A percentile compares a stretch with the other conserved stretches of the same genome.
These are phyloP conservation scores for Penicillium brasilianum DNA, from an alignment of 2,329 filamentous ascomycete genomes.

Conservation along the genomic window DNA sequence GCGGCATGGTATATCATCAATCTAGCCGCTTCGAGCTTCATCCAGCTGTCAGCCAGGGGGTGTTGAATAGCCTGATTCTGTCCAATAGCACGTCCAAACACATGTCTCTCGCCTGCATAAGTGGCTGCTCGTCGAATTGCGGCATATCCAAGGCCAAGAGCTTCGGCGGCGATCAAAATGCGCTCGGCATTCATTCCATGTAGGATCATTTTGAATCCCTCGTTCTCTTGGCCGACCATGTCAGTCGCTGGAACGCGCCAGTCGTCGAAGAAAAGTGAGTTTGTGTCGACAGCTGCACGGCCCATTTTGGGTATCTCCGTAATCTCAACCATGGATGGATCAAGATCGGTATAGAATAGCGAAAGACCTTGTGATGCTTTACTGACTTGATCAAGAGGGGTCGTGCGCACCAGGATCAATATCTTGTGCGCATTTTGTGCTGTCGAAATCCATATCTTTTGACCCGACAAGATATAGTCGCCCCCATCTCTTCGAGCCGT, in stretches of 20 bases:
- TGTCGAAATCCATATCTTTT: constrained; percentile 54
- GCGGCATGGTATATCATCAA: constrained; percentile 63
- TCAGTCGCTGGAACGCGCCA: constrained; percentile 49
- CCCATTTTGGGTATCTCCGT: constrained; percentile 56
- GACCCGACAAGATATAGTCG: constrained; percentile 45
- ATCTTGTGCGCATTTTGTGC: constrained; percentile 53
- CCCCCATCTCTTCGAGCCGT: constrained; percentile 43
- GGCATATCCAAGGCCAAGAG: constrained; percentile 53
- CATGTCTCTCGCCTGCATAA: constrained; percentile 56
- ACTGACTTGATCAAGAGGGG: constrained; percentile 47
- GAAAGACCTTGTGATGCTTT: constrained; percentile 52
- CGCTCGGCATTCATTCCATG: constrained; percentile 48
- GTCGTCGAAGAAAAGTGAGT: constrained; percentile 51
- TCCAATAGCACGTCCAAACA: constrained; percentile 60
- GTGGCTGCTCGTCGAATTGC: constrained; percentile 49
- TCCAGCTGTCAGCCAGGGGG: constrained; percentile 60
- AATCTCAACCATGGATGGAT: constrained; percentile 44
- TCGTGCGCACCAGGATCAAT: constrained; percentile 50
- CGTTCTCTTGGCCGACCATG: constrained; percentile 49
- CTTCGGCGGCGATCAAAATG: constrained; percentile 46
- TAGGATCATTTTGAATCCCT: constrained; percentile 53
- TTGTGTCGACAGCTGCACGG: constrained; percentile 51
- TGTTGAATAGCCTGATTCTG: constrained; percentile 63
- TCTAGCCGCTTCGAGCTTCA: constrained; percentile 64
- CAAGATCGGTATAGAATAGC: constrained; percentile 53